A percentile compares a stretch with the other conserved stretches of the same genome.
These are phyloP conservation scores for Collybia mongolica DNA, from an alignment of 768 basidiomycete species.

Conservation along the genomic window DNA sequence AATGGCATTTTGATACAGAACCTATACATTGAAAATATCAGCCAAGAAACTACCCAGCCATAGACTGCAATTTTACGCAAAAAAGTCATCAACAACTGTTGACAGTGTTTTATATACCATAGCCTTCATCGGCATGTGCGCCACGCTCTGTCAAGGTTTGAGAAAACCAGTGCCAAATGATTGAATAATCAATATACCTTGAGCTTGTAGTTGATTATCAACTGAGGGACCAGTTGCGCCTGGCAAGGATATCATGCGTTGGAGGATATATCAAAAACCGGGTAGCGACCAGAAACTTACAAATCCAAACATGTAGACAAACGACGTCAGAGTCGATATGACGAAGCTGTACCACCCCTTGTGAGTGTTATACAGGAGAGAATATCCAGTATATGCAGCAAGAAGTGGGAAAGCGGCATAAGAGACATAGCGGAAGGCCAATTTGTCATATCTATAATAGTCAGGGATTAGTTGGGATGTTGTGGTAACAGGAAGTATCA, in stretches of 20 bases:
- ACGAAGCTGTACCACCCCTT: slow-evolving; percentile 96
- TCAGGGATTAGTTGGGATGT: slow-evolving; percentile 4
- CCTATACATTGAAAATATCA: slow-evolving; percentile 34
- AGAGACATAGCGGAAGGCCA: slow-evolving; percentile 94
- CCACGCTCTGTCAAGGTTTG: slow-evolving; percentile 64
- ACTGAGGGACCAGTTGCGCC: slow-evolving; percentile 84
- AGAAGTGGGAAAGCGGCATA: slow-evolving; percentile 85
- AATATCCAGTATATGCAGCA: slow-evolving; percentile 75
- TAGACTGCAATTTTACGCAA: slow-evolving; percentile 56
- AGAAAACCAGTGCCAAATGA: slow-evolving; percentile 1
- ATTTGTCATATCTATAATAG: slow-evolving; percentile 70
- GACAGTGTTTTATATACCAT: slow-evolving; percentile 95
- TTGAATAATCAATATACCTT: slow-evolving; percentile 57
- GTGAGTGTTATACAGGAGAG: slow-evolving; percentile 80
- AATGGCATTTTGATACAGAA: slow-evolving; percentile 98
- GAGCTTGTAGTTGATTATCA: slow-evolving; percentile 97
- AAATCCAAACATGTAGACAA: slow-evolving; percentile 97
- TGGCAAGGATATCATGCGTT: slow-evolving; percentile 23
- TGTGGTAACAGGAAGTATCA: slow-evolving; percentile 19
- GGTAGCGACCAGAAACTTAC: slow-evolving; percentile 48
- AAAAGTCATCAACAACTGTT: slow-evolving; percentile 90
- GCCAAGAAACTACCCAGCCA: slow-evolving; percentile 8
- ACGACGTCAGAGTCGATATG: slow-evolving; percentile 89
- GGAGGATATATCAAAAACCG: background rate
- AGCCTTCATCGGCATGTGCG: slow-evolving; percentile 98